phyloP scores from a whole-genome alignment of 768 basidiomycete species.

The Naganishia antarctica region DNA sequence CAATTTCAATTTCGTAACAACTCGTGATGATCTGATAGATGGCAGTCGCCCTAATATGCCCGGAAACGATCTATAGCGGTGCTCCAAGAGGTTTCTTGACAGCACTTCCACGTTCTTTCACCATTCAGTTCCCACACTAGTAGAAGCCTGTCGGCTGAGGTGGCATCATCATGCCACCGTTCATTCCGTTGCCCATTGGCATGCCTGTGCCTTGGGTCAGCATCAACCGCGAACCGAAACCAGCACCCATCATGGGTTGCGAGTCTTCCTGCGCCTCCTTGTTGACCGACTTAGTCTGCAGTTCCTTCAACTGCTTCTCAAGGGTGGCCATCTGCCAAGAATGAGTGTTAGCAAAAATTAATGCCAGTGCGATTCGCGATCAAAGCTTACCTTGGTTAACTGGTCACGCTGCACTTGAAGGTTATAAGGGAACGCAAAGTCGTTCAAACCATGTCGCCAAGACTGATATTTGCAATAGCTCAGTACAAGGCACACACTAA shows the following conservation, averaged over 20 bases:
- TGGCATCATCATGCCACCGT: slow-evolving; percentile 27
- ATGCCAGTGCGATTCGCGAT: too few species aligned
- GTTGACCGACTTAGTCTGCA: slow-evolving; percentile 74
- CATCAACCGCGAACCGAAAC: slow-evolving; percentile 49
- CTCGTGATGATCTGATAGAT: slow-evolving; percentile 13
- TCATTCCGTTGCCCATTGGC: slow-evolving; percentile 20
- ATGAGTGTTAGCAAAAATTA: slow-evolving; percentile 12
- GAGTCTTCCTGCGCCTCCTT: slow-evolving; percentile 87
- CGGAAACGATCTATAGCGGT: slow-evolving; percentile 18
- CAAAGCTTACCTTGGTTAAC: slow-evolving; percentile 35
- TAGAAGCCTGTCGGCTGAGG: slow-evolving; percentile 36
- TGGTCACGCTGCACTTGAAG: slow-evolving; percentile 72
- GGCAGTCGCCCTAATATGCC: neutral
- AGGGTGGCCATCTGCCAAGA: slow-evolving; percentile 62
- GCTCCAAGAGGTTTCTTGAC: neutral
- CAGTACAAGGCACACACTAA: neutral
- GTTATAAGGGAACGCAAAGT: slow-evolving; percentile 96
- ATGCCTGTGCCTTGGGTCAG: slow-evolving; percentile 38
- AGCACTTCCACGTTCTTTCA: neutral
- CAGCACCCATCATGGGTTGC: slow-evolving; percentile 82
- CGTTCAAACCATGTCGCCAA: slow-evolving; percentile 92
- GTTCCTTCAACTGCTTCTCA: slow-evolving; percentile 84
- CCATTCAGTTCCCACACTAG: slow-evolving; percentile 3
- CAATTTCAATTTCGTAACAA: slow-evolving; percentile 14
- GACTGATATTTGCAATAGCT: too few species aligned